A percentile compares a stretch with the other conserved stretches of the same genome.
Conservation (phyloP, 2,329 filamentous ascomycete species). For the Cladophialophora exuberans region DNA sequence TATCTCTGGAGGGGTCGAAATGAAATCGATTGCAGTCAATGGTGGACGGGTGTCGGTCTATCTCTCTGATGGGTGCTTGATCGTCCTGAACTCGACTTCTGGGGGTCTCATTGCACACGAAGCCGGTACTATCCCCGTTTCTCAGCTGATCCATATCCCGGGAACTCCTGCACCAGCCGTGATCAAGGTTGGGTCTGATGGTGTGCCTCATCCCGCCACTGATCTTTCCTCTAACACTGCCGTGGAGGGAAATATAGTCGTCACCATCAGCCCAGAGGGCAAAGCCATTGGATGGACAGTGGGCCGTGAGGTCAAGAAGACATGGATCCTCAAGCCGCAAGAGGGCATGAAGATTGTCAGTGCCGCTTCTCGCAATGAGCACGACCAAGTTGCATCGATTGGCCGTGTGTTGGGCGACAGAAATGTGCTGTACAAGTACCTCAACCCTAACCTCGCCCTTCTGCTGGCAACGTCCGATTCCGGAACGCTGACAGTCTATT, state of each 20-base stretch:
- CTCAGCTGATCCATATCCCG: conserved; percentile 27
- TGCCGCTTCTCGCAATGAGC: conserved; percentile 68
- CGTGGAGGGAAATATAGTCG: conserved; percentile 41
- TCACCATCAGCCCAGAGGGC: conserved; percentile 47
- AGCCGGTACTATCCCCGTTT: conserved; percentile 24
- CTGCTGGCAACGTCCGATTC: conserved; percentile 69
- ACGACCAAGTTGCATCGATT: conserved; percentile 92
- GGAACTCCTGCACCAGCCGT: conserved; percentile 31
- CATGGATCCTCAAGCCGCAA: conserved; percentile 75
- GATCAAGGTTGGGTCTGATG: conserved; percentile 42
- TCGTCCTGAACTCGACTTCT: conserved; percentile 52
- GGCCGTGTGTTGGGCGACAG: conserved; percentile 90
- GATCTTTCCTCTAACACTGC: conserved; percentile 35
- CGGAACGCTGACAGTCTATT: conserved; percentile 68
- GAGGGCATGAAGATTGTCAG: conserved; percentile 68
- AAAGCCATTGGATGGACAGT: conserved; percentile 48
- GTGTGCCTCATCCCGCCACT: conserved; percentile 36
- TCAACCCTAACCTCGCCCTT: conserved; percentile 84
- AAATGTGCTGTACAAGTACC: conserved; percentile 94
- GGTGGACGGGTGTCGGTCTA: conserved; percentile 64
- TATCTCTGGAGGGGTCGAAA: conserved; percentile 58
- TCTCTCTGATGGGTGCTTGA: conserved; percentile 64
- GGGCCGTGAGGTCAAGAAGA: conserved; percentile 45
- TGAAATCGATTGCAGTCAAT: conserved; percentile 68
- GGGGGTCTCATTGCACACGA: conserved; percentile 44